phyloP scores from a whole-genome alignment of 306 rosid species.

The Mimosa bimucronata region DNA sequence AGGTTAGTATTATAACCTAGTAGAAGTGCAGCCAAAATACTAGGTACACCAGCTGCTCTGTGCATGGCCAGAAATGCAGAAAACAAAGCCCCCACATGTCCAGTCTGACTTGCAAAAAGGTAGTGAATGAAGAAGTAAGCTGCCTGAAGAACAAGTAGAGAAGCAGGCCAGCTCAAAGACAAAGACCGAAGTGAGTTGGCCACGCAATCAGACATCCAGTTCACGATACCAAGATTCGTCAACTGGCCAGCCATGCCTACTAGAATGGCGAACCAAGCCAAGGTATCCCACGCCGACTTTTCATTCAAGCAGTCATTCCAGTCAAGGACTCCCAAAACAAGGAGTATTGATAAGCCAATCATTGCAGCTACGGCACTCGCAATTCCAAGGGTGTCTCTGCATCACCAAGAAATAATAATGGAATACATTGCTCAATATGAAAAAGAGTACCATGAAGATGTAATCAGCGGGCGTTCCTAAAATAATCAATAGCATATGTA shows the following conservation, averaged over 20 bases:
- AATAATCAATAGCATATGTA: slow-evolving; percentile 16
- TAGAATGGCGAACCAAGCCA: slow-evolving; percentile 92
- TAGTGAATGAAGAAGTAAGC: slow-evolving; percentile 90
- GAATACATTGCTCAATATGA: slow-evolving; percentile 13
- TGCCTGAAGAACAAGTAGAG: slow-evolving; percentile 82
- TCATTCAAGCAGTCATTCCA: slow-evolving; percentile 94
- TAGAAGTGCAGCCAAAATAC: slow-evolving; percentile 74
- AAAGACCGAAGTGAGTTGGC: slow-evolving; percentile 60
- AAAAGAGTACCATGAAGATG: slow-evolving; percentile 21
- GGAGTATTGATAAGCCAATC: slow-evolving; percentile 88
- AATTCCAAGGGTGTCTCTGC: slow-evolving; percentile 77
- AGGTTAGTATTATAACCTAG: slow-evolving; percentile 89
- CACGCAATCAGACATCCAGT: slow-evolving; percentile 83
- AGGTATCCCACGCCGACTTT: slow-evolving; percentile 96
- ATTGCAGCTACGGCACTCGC: slow-evolving; percentile 92
- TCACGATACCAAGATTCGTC: slow-evolving; percentile 82
- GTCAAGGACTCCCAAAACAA: slow-evolving; percentile 78
- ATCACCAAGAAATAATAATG: slow-evolving; percentile 17
- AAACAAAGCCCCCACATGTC: slow-evolving; percentile 92
- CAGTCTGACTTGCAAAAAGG: slow-evolving; percentile 97
- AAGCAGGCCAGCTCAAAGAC: slow-evolving; percentile 86
- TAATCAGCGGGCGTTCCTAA: background rate
- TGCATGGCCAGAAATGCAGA: slow-evolving; percentile 96
- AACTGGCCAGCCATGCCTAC: slow-evolving; percentile 96
- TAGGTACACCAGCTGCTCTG: slow-evolving; percentile 92